Evolutionary conservation across 176 grass and related monocot species (phyloP).

Genomic region (Musa beccarii): DNA sequence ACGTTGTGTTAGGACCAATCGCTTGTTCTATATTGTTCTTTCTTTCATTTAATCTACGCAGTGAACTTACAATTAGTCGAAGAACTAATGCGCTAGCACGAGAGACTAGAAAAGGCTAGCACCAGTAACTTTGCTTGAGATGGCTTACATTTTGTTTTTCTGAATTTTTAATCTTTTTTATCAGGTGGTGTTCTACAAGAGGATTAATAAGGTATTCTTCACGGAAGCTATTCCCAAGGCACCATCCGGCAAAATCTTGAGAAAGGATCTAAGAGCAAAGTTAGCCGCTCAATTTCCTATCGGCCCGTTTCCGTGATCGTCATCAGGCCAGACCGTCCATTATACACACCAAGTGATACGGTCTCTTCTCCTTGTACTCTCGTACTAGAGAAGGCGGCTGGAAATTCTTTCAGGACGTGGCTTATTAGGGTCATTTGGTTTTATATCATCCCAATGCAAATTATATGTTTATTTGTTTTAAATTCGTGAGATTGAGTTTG

Average conservation of each 20-base stretch:
- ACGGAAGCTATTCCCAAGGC: constrained; percentile 64
- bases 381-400: constrained; percentile 19
- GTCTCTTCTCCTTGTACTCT: background rate
- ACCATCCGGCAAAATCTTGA: constrained; percentile 78
- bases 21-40: no score
- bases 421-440: no score
- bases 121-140: no score
- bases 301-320: constrained; percentile 10
- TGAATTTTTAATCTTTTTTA: background rate
- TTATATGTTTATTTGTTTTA: no score
- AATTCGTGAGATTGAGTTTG: no score
- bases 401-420: constrained; percentile 5
- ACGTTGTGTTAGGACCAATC: no score
- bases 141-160: background rate
- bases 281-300: constrained; percentile 31
- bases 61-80: no score
- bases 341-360: no score
- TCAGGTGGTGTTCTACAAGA: constrained; percentile 94
- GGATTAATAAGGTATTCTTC: constrained; percentile 80
- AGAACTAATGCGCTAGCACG: no score
- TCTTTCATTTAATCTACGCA: no score
- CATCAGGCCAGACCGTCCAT: constrained; percentile 6
- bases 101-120: no score
- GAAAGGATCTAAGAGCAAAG: constrained; percentile 84
- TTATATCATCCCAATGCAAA: no score